These are phyloP conservation scores for Pichia sp. DNA, from an alignment of 1,139 yeast species.

Conservation along the genomic window DNA sequence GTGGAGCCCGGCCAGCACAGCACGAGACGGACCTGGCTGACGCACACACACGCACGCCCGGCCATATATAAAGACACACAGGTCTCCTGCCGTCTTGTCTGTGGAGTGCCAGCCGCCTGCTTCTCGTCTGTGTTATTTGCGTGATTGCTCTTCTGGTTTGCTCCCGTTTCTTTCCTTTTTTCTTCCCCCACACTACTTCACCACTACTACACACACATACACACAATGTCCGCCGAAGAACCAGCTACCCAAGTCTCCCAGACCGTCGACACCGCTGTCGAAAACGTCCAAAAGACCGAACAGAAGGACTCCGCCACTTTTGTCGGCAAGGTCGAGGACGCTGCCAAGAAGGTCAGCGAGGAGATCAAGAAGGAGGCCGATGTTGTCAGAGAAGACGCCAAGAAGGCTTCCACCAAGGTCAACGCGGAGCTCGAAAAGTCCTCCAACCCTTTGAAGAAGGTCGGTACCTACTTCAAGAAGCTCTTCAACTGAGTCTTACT, in stretches of 20 bases:
- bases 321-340: conserved; percentile 16
- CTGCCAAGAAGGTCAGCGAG: conserved; percentile 13
- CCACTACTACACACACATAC: background rate
- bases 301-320: conserved; percentile 15
- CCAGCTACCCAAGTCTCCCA: conserved; percentile 11
- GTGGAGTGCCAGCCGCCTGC: no score
- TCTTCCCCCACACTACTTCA: background rate
- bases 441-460: conserved; percentile 18
- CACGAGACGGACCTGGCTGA: no score
- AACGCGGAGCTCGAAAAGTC: conserved; percentile 20
- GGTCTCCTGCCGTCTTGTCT: no score
- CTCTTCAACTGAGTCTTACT: background rate
- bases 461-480: conserved; percentile 13
- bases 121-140: no score
- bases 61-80: no score
- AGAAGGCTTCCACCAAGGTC: conserved; percentile 16
- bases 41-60: no score
- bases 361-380: conserved; percentile 18
- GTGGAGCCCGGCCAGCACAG: no score
- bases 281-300: conserved; percentile 13
- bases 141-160: no score
- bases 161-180: background rate
- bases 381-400: conserved; percentile 18
- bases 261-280: conserved; percentile 16
- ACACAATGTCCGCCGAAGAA: conserved; percentile 16